A percentile compares a stretch with the other conserved stretches of the same genome.
These are phyloP conservation scores for Populus hybrid DNA, from an alignment of 441 rosid genomes.

Conservation along the genomic window DNA sequence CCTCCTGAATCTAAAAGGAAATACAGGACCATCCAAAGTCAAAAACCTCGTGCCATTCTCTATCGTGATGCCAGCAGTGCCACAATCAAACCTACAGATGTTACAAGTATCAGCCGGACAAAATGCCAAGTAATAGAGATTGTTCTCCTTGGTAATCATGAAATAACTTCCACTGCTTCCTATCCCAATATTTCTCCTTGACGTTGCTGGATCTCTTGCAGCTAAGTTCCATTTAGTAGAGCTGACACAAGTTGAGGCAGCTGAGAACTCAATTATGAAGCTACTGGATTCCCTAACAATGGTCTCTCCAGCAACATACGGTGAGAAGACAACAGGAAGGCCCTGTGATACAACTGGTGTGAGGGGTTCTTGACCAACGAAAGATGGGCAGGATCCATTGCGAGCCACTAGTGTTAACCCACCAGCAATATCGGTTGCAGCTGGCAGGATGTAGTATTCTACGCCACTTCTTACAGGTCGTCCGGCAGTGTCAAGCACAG, in stretches of 20 bases:
- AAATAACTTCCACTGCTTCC: constrained; percentile 1
- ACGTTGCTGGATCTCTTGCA: neutral
- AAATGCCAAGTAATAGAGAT: constrained; percentile 7
- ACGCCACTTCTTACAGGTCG: constrained; percentile 9
- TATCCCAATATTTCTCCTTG: constrained; percentile 1
- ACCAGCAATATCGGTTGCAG: constrained; percentile 13
- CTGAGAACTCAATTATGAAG: constrained; percentile 2
- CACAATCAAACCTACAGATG: constrained; percentile 7
- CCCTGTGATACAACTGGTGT: neutral
- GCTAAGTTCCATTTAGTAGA: constrained; percentile 12
- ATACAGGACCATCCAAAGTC: constrained; percentile 18
- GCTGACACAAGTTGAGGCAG: neutral
- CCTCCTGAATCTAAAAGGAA: constrained; percentile 15
- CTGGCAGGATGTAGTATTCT: constrained; percentile 11
- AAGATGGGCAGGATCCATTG: constrained; percentile 1
- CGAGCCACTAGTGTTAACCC: constrained; percentile 5
- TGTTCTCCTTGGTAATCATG: neutral
- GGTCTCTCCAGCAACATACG: neutral
- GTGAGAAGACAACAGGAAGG: constrained; percentile 5
- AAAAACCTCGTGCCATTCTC: constrained; percentile 11
- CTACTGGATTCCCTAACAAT: constrained; percentile 11
- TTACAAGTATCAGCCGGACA: constrained; percentile 3
- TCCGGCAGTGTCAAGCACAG: constrained; percentile 17
- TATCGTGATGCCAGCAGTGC: constrained; percentile 4
- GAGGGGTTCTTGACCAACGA: constrained; percentile 5